Evolutionary conservation across 2,329 filamentous ascomycete species (phyloP).

Genomic region (Drechmeria coniospora): DNA sequence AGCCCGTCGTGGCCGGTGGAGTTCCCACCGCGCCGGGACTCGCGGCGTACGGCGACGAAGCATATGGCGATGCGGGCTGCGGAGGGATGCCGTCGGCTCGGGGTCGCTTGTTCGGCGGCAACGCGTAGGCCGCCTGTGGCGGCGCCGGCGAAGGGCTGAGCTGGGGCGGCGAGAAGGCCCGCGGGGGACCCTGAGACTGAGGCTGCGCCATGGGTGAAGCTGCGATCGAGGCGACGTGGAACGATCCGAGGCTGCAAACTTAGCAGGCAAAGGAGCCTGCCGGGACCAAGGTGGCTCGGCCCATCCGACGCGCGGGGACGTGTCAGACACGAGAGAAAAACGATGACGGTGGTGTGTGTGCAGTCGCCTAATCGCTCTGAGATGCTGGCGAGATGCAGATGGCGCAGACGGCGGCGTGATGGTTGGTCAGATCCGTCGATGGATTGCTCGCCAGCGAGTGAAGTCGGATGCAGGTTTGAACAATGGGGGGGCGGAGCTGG

Average conservation of each 20-base stretch:
- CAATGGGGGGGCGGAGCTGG: conserved; percentile 15
- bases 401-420: conserved; percentile 9
- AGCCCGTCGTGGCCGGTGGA: conserved; percentile 20
- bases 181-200: conserved; percentile 33
- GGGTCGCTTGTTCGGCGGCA: conserved; percentile 55
- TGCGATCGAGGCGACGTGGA: conserved; percentile 3
- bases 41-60: conserved; percentile 32
- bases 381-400: conserved; percentile 4
- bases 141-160: conserved; percentile 44
- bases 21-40: conserved; percentile 28
- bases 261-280: conserved; percentile 35
- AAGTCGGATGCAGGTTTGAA: conserved; percentile 15
- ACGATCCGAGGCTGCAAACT: conserved; percentile 12
- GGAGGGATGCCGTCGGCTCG: conserved; percentile 47
- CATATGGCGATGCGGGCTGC: conserved; percentile 48
- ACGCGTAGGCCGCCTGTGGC: conserved; percentile 34
- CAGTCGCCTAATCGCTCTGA: not conserved
- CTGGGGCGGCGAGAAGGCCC: conserved; percentile 47
- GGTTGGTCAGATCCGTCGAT: conserved; percentile 7
- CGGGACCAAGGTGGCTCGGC: conserved; percentile 26
- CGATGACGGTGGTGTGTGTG: not conserved
- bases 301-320: conserved; percentile 26
- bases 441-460: conserved; percentile 11
- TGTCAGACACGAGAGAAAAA: conserved; percentile 1
- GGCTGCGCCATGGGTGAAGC: conserved; percentile 39